A percentile compares a stretch with the other conserved stretches of the same genome.
These are phyloP conservation scores for Phaeophleospora eucalypticola DNA, from an alignment of 2,329 filamentous ascomycete genomes.

Conservation along the genomic window DNA sequence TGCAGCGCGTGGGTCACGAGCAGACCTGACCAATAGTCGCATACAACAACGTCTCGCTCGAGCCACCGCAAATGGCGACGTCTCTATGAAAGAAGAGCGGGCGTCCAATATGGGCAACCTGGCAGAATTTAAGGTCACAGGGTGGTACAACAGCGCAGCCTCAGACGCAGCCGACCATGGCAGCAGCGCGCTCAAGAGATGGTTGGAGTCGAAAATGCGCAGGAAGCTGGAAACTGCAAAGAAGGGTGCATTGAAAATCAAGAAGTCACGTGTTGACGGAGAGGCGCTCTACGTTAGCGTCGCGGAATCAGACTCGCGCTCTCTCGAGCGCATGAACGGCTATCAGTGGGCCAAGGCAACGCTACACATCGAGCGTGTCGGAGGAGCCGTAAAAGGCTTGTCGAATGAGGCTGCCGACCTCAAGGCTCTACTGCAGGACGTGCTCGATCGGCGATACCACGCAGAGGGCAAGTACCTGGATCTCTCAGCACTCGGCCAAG, in stretches of 20 bases:
- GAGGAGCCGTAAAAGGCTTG: constrained; percentile 14
- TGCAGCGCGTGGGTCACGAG: background rate
- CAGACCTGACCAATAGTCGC: constrained; percentile 18
- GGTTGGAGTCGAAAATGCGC: constrained; percentile 39
- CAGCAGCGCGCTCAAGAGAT: constrained; percentile 35
- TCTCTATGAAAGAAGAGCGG: constrained; percentile 23
- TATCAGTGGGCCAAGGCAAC: constrained; percentile 39
- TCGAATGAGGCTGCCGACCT: constrained; percentile 53
- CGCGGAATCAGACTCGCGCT: constrained; percentile 31
- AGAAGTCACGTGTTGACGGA: constrained; percentile 35
- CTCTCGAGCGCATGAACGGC: constrained; percentile 38
- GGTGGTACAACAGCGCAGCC: constrained; percentile 39
- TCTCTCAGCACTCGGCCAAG: constrained; percentile 70
- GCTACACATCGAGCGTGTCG: constrained; percentile 34
- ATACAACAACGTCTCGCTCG: constrained; percentile 29
- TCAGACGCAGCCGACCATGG: constrained; percentile 33
- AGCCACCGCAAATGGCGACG: constrained; percentile 20
- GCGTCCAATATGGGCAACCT: constrained; percentile 16
- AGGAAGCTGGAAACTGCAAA: constrained; percentile 27
- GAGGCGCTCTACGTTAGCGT: constrained; percentile 36
- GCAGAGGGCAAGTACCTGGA: constrained; percentile 70
- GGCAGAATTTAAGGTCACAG: constrained; percentile 38
- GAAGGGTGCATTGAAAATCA: constrained; percentile 32
- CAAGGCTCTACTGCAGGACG: constrained; percentile 58
- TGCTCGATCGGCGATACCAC: constrained; percentile 73